Evolutionary conservation across 352 stramenopile species (phyloP), one percentile per base, ranked within the genome.

Genomic region (Globisporangium alternatum): DNA sequence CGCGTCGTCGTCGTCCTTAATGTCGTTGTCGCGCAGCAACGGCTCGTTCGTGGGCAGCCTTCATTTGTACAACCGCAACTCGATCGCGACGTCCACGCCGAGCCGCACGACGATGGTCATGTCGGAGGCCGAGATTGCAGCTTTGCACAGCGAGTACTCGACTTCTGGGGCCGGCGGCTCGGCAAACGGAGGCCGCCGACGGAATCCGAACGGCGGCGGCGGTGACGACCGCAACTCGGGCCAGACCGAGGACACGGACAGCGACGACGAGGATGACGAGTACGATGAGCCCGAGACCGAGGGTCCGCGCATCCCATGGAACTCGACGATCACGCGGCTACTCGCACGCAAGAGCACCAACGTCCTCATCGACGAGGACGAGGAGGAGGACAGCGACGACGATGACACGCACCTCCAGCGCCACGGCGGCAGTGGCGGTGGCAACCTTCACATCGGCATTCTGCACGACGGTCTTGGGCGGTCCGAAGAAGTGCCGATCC

Each of bases 301-400:
- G 44, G 70, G 69, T 2, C 60, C 77, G 39, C 75, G 77, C 19
- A 81, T 86, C 45, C 65, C 72, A 22, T 76, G 83, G 52, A 78
- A 70, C 35, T 67, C 75, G 55, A 71, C 71, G 19, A 67, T 88
- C 56, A 78, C 76, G 33, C 77, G 68, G 5, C 62, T 88, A 45
- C 54, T 88, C 13, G 60, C 65, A 41, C 79, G 79, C 30, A 67
- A 83, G 51, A 86, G 77, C 61, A 75, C 70, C 56, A 88, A 88
- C 64, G 66, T 86, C 5, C 56, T 88, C 13, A 77, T 88, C 8
- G 79, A 88, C 37, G 79, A 86, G 47, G 79, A 86, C 51, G 78
- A 87, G 31, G 68, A 76, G 21, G 68, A 70, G 5, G 70, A 86
- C 5, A 70, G 78, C 28, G 78, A 81, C 28, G 76, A 81, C 19